Conservation (phyloP, 495 filamentous ascomycete genomes). For the Penicillium samsonianum region DNA sequence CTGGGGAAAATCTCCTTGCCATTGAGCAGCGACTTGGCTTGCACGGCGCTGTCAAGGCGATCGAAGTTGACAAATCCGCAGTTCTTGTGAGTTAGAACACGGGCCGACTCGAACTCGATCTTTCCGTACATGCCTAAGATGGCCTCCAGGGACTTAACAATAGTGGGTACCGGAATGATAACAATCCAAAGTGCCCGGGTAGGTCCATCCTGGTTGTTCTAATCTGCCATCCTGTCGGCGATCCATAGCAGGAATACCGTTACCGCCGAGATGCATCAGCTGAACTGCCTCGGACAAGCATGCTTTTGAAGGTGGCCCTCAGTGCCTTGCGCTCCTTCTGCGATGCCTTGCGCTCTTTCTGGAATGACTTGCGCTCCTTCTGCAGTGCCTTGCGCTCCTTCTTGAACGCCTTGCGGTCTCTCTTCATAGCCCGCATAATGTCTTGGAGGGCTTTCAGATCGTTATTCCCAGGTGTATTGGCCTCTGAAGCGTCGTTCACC, state of each 20-base stretch:
- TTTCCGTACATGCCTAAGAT: conserved; percentile 90
- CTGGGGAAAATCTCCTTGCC: conserved; percentile 98
- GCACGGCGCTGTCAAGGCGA: conserved; percentile 81
- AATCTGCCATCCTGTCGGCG: conserved; percentile 54
- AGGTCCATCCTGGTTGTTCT: conserved; percentile 81
- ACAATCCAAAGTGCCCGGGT: conserved; percentile 96
- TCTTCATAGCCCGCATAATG: no score
- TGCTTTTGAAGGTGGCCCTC: no score
- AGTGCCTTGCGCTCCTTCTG: no score
- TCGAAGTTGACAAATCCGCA: conserved; percentile 99
- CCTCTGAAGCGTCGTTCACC: no score
- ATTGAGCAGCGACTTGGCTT: conserved; percentile 82
- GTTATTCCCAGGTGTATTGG: no score
- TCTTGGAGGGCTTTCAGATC: no score
- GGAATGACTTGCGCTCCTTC: no score
- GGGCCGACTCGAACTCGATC: conserved; percentile 86
- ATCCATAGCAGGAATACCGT: conserved; percentile 59
- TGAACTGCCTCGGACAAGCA: conserved; percentile 76
- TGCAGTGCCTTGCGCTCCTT: no score
- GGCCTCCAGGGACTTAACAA: conserved; percentile 84
- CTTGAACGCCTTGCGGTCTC: no score
- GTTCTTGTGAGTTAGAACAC: conserved; percentile 97
- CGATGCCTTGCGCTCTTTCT: no score
- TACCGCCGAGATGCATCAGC: conserved; percentile 69
- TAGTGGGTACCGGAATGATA: conserved; percentile 94